These are phyloP conservation scores for Rutstroemia sydowiana DNA, from an alignment of 2,329 filamentous ascomycete species.

Conservation along the genomic window DNA sequence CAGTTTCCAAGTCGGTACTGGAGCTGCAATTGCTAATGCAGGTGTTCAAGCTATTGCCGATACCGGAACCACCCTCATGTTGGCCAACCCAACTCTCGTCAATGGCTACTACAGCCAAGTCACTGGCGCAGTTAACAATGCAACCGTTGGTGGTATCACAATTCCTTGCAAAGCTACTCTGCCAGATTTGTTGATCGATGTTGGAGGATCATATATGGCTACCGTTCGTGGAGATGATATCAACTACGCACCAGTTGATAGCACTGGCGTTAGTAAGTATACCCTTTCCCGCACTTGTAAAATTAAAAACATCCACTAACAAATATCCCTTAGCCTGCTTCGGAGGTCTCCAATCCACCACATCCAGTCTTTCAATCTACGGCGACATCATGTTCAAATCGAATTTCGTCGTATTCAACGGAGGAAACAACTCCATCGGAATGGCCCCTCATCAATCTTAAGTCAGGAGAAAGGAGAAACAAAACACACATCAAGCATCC, in stretches of 20 bases:
- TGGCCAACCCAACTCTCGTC: slow-evolving; percentile 32
- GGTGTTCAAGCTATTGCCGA: slow-evolving; percentile 40
- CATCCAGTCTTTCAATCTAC: slow-evolving; percentile 51
- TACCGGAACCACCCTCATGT: slow-evolving; percentile 38
- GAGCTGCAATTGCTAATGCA: slow-evolving; percentile 53
- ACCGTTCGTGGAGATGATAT: slow-evolving; percentile 34
- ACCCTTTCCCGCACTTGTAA: not conserved
- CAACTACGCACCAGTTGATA: slow-evolving; percentile 46
- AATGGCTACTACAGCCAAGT: slow-evolving; percentile 35
- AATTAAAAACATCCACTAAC: slow-evolving; percentile 4
- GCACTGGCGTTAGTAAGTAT: slow-evolving; percentile 39
- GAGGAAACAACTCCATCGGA: slow-evolving; percentile 46
- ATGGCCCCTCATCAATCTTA: slow-evolving; percentile 38
- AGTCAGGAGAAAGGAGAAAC: no score
- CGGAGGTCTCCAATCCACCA: slow-evolving; percentile 57
- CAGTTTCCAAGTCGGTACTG: slow-evolving; percentile 37
- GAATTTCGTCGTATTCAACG: slow-evolving; percentile 51
- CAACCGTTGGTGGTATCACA: slow-evolving; percentile 31
- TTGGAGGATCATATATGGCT: slow-evolving; percentile 39
- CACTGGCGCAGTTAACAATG: slow-evolving; percentile 31
- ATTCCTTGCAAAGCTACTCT: slow-evolving; percentile 32
- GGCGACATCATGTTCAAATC: slow-evolving; percentile 57
- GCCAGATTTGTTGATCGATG: slow-evolving; percentile 32
- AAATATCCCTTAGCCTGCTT: slow-evolving; percentile 45
- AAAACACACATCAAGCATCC: no score